Evolutionary conservation across 345 rosid species (phyloP).

Genomic region (Murraya koenigii): DNA sequence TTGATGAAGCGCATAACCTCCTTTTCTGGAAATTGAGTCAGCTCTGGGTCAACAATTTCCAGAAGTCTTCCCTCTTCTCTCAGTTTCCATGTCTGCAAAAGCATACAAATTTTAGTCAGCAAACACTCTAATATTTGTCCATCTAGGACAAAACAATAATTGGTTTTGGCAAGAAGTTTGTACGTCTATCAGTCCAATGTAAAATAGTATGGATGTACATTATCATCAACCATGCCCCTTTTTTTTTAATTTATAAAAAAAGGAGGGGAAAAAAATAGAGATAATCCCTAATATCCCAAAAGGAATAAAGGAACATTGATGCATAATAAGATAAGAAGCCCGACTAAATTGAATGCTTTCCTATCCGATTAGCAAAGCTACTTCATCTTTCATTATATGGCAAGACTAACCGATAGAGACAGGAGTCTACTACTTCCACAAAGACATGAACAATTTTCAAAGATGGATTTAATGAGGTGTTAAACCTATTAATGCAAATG

Average conservation of each 20-base stretch:
- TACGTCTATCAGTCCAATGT: not conserved
- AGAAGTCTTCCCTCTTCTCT: slow-evolving; percentile 62
- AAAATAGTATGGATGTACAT: not conserved
- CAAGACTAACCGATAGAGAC: not conserved
- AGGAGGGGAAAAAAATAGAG: too few relatives aligned
- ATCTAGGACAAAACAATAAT: not conserved
- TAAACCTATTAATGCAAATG: not conserved
- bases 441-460: not conserved
- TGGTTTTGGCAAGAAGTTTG: not conserved
- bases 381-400: not conserved
- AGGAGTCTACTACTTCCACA: not conserved
- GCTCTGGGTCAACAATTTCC: slow-evolving; percentile 68
- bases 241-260: too few relatives aligned
- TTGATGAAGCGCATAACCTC: slow-evolving; percentile 66
- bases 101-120: slow-evolving; percentile 14
- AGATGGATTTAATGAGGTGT: not conserved
- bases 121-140: not conserved
- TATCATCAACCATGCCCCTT: not conserved
- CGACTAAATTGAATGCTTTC: not conserved
- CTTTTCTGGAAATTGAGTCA: slow-evolving; percentile 49
- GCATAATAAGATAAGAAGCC: not conserved
- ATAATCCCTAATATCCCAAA: not conserved
- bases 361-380: not conserved
- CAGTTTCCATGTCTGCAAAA: slow-evolving; percentile 83
- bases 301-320: not conserved